Base-by-base conservation (phyloP, 805 yeast genomes). In the Suhomyces canberraensis region DNA sequence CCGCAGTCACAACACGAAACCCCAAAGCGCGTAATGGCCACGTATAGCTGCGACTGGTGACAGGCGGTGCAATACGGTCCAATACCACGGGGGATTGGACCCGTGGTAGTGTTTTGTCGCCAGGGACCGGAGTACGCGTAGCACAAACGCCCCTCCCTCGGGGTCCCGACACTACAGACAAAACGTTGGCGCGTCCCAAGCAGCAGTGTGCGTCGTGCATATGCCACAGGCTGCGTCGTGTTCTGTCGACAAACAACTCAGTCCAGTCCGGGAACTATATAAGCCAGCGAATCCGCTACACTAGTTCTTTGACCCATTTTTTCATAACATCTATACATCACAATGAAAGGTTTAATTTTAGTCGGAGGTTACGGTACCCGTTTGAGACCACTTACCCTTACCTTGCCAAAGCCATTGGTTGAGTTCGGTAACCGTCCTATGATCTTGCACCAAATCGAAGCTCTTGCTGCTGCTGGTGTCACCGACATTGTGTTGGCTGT, bases 351-450 rank as follows among this genome's bases (percentile, higher is more conserved):
- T 64, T 81, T 91, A 69, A 91, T 91, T 78, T 82, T 91, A 66
- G 98, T 91, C 56, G 98, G 98, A 64, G 98, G 98, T 70, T 93
- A 90, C 76, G 99, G 99, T 78, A 93, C 99, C 60, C 93, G 99
- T 76, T 84, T 93, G 75, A 90, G 99, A 80, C 99, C 99, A 46
- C 76, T 93, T 59, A 90, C 98, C 46, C 75, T 90, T 56, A 88
- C 97, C 41, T 78, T 83, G 48, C 98, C 98, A 66, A 90, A 90
- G 73, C 98, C 98, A 35, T 76, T 90, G 68, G 97, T 90, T 48
- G 98, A 91, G 73, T 93, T 93, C 60, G 99, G 86, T 66, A 93
- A 93, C 86, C 86, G 91, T 74, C 98, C 99, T 59, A 93, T 93
- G 98, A 93, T 93, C 57, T 75, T 88, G 56, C 98, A 93, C 69